Evolutionary conservation across 2,329 filamentous ascomycete genomes (phyloP), one percentile per base, ranked within the genome.

Genomic region (Dothideomycetes sp.): DNA sequence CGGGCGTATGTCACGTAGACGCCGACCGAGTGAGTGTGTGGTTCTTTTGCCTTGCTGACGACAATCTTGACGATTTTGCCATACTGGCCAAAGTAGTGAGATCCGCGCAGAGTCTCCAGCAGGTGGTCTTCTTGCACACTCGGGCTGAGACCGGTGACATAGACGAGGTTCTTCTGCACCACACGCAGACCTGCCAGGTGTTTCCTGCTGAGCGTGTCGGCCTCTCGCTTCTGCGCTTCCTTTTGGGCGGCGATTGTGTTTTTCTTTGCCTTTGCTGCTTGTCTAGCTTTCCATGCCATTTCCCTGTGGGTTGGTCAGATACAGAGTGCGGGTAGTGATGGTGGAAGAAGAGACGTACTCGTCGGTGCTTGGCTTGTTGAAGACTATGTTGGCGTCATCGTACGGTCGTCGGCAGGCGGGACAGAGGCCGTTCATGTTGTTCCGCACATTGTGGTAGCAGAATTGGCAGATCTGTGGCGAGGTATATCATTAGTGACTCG

Each of bases 381-480:
- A 98, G 63, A 95, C 79, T 59, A 98, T 96, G 19, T 87, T 93
- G 60, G 89, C 89, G 52, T 98, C 93, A 60, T 95, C 87, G 61
- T 98, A 98, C 4, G 86, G 82, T 59, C 91, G 76, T 63, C 91
- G 79, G 61, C 91, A 98, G 50, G 94, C 94, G n/a, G 91, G 91
- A 62, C 91, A 98, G 42, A 95, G 74, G 27, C 89, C 88, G 58
- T 95, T 96, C 75, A 94, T 87, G 54, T 95, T 95, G 53, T 84
- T 94, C 66, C 93, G 94, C 61, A 98, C 93, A 61, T 96, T 98
- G 66, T 98, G 95, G 70, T 89, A 98, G 67, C 91, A 98, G 65
- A 98, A 98, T 70, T 98, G 93, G 64, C 91, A 98, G 60, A 98
- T 89, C 88, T 95, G 54, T 29, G 31, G 32, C 3, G 15, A 15